Conservation (phyloP, 768 basidiomycete genomes). For the Podaxis pistillaris region DNA sequence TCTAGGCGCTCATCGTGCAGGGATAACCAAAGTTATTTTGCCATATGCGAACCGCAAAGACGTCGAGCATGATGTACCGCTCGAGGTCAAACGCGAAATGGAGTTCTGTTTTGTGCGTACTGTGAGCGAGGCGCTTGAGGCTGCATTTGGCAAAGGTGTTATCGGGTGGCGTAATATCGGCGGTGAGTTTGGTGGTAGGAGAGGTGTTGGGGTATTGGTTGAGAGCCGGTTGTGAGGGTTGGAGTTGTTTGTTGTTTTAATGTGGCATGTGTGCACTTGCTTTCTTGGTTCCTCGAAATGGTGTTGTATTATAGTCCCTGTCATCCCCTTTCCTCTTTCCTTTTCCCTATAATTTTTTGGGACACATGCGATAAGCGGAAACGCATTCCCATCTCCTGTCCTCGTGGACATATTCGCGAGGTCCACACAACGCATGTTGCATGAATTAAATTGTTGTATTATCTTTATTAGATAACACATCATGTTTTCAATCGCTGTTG, state of each 20-base stretch:
- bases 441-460: not conserved
- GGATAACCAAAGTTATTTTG: slow-evolving; percentile 79
- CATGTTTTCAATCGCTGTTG: not conserved
- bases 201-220: slow-evolving; percentile 30
- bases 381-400: too few relatives aligned
- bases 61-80: slow-evolving; percentile 80
- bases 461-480: not conserved
- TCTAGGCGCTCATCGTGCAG: slow-evolving; percentile 85
- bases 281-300: not conserved
- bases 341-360: too few relatives aligned
- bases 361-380: too few relatives aligned
- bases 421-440: too few relatives aligned
- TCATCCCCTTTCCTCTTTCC: too few relatives aligned
- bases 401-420: too few relatives aligned
- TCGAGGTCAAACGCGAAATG: slow-evolving; percentile 70
- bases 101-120: slow-evolving; percentile 81
- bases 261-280: not conserved
- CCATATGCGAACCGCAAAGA: slow-evolving; percentile 86
- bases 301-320: too few relatives aligned
- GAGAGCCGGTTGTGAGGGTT: slow-evolving; percentile 48
- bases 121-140: slow-evolving; percentile 77
- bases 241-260: too few relatives aligned
- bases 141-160: slow-evolving; percentile 73
- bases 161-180: slow-evolving; percentile 54
- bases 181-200: not conserved